Evolutionary conservation across 208 protist species (phyloP).

Genomic region (Crithidia sp.): DNA sequence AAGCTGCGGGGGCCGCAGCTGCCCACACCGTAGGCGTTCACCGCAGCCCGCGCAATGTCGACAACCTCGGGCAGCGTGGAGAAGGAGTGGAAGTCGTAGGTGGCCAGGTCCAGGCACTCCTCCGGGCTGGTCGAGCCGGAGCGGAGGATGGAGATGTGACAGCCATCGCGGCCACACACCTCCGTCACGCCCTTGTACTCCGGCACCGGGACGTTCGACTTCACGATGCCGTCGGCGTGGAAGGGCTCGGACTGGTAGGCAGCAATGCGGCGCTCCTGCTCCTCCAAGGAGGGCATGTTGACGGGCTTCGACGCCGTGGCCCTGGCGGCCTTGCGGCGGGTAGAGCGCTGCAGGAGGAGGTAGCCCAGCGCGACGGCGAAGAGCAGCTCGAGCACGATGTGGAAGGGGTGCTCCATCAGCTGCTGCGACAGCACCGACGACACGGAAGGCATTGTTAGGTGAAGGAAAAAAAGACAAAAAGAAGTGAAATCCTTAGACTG

Average conservation of each 20-base stretch:
- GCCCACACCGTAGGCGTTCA: slow-evolving; percentile 96
- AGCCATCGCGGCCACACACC: slow-evolving; percentile 58
- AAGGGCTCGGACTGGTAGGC: slow-evolving; percentile 71
- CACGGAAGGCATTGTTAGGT: slow-evolving; percentile 14
- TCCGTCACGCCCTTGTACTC: slow-evolving; percentile 48
- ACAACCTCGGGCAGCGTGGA: slow-evolving; percentile 83
- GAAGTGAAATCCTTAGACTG: no score
- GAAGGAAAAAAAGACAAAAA: slow-evolving; percentile 7
- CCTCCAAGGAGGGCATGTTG: slow-evolving; percentile 71
- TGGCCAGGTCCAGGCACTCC: slow-evolving; percentile 90
- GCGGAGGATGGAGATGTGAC: slow-evolving; percentile 60
- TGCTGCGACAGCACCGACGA: slow-evolving; percentile 32
- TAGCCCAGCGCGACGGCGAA: slow-evolving; percentile 57
- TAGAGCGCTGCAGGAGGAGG: slow-evolving; percentile 40
- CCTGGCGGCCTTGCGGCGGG: slow-evolving; percentile 12
- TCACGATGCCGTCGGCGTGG: slow-evolving; percentile 40
- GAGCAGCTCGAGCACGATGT: slow-evolving; percentile 71
- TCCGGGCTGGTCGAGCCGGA: slow-evolving; percentile 29
- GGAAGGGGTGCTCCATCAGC: slow-evolving; percentile 62
- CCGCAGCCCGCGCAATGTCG: slow-evolving; percentile 76
- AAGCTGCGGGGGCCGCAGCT: slow-evolving; percentile 98
- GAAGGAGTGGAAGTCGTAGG: slow-evolving; percentile 95
- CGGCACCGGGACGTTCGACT: slow-evolving; percentile 51
- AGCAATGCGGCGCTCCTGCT: slow-evolving; percentile 79
- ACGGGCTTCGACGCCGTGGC: slow-evolving; percentile 21